These are phyloP conservation scores for Skeletonema menzelii DNA, from an alignment of 108 stramenopile genomes.

Conservation along the genomic window DNA sequence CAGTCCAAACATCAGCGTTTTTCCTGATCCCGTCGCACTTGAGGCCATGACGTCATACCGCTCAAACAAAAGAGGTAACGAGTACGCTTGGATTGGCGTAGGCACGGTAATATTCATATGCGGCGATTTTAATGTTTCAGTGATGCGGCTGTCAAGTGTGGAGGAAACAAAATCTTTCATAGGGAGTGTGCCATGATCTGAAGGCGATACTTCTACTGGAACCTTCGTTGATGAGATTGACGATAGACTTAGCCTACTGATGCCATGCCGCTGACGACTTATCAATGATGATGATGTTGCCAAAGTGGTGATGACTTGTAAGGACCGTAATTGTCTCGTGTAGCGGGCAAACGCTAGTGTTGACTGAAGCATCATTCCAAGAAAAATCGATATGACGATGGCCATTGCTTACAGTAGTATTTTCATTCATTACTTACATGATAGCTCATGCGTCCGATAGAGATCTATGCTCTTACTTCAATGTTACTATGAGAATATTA, in stretches of 20 bases:
- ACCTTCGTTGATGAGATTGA: slow-evolving; percentile 2
- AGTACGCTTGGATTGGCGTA: slow-evolving; percentile 43
- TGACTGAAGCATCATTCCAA: neutral
- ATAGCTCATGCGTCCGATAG: no score
- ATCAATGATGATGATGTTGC: neutral
- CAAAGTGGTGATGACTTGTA: neutral
- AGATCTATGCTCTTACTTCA: no score
- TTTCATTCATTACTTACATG: neutral
- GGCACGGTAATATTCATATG: slow-evolving; percentile 13
- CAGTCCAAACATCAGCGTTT: slow-evolving; percentile 12
- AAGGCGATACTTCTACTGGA: slow-evolving; percentile 16
- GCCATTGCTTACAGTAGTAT: neutral
- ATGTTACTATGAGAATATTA: no score
- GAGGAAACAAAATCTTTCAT: neutral
- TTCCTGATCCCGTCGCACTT: slow-evolving; percentile 13
- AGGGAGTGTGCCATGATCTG: slow-evolving; percentile 15
- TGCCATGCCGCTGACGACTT: neutral
- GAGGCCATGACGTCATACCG: slow-evolving; percentile 39
- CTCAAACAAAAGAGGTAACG: slow-evolving; percentile 23
- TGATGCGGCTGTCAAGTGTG: neutral
- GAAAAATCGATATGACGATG: neutral
- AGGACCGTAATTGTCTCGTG: neutral
- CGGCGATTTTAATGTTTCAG: neutral
- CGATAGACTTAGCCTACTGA: neutral
- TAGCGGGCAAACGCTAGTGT: neutral